These are phyloP conservation scores for Penicillium ochrochloron DNA, from an alignment of 495 filamentous ascomycete genomes.

Conservation along the genomic window DNA sequence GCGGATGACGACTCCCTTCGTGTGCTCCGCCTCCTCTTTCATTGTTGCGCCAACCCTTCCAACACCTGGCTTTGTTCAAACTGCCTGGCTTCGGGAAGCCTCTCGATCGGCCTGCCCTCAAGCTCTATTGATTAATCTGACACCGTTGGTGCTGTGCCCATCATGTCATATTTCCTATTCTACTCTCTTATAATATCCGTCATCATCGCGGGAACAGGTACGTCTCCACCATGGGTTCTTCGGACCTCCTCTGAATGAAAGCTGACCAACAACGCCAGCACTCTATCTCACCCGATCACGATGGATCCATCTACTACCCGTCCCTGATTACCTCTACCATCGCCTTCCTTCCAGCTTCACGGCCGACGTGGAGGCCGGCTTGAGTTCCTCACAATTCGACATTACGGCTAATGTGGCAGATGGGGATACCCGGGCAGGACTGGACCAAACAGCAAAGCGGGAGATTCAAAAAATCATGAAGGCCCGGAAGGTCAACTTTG, in stretches of 20 bases:
- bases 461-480: conserved; percentile 91
- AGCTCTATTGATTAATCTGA: not conserved
- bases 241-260: not conserved
- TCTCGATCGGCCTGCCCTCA: not conserved
- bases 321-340: conserved; percentile 69
- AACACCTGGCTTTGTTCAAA: not conserved
- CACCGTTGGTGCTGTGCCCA: conserved; percentile 14
- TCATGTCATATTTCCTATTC: conserved; percentile 74
- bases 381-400: conserved; percentile 81
- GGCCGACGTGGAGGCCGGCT: conserved; percentile 81
- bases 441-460: conserved; percentile 77
- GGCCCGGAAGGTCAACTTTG: conserved; percentile 73
- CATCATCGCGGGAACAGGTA: conserved; percentile 66
- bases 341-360: conserved; percentile 74
- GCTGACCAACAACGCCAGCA: conserved; percentile 38
- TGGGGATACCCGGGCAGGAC: conserved; percentile 75
- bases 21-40: not conserved
- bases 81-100: conserved; percentile 1
- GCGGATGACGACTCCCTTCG: conserved; percentile 8
- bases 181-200: conserved; percentile 71
- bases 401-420: conserved; percentile 75
- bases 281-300: conserved; percentile 78
- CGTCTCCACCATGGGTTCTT: conserved; percentile 2
- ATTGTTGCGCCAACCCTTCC: not conserved
- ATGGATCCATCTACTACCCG: conserved; percentile 69